phyloP scores from a whole-genome alignment of 345 rosid species.

The Lepidium aucheri region DNA sequence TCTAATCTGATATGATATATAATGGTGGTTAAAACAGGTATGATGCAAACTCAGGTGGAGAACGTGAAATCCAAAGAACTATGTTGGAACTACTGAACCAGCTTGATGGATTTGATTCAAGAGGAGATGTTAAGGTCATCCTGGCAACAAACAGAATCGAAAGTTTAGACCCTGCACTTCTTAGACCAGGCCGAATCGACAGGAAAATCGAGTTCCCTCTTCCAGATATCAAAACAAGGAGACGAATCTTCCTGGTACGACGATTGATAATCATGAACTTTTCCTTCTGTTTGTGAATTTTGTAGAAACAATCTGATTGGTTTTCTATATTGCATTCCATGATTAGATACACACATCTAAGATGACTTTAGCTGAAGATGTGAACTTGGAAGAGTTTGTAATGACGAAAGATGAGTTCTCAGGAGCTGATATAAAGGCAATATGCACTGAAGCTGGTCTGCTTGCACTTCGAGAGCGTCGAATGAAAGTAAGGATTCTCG shows the following conservation, averaged over 20 bases:
- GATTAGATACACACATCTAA: conserved; percentile 83
- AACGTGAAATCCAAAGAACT: conserved; percentile 95
- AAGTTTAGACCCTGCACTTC: conserved; percentile 92
- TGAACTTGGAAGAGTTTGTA: conserved; percentile 93
- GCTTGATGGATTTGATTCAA: conserved; percentile 91
- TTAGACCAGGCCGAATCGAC: conserved; percentile 91
- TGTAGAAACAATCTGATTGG: neutral
- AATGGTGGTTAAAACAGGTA: conserved; percentile 36
- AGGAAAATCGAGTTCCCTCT: conserved; percentile 95
- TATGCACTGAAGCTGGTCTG: conserved; percentile 95
- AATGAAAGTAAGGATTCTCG: conserved; percentile 58
- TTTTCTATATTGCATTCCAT: neutral
- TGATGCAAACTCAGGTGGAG: conserved; percentile 94
- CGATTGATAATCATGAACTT: neutral
- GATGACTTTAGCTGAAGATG: conserved; percentile 96
- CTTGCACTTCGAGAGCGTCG: conserved; percentile 94
- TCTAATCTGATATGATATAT: neutral
- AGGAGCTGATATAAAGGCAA: conserved; percentile 96
- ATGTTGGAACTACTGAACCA: conserved; percentile 94
- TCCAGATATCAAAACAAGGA: conserved; percentile 93
- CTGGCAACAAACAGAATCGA: conserved; percentile 93
- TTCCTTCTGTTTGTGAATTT: neutral
- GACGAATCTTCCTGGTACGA: conserved; percentile 83
- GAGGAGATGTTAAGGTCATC: conserved; percentile 96
- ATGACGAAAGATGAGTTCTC: conserved; percentile 98